These are phyloP conservation scores for Sarocladium oryzae DNA, from an alignment of 2,329 filamentous ascomycete genomes.

Conservation along the genomic window DNA sequence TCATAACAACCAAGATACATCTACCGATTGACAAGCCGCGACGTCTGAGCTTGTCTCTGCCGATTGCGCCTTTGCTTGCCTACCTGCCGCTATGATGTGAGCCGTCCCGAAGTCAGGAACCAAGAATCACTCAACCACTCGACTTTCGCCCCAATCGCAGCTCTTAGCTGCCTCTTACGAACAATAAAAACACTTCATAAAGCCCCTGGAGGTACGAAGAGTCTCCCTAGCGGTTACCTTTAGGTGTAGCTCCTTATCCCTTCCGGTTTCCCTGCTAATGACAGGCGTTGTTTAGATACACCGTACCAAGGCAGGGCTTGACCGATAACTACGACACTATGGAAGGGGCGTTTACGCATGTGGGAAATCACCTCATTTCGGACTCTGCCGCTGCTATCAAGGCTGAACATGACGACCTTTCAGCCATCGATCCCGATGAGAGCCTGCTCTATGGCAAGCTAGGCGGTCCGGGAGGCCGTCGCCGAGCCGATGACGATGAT, in stretches of 20 bases:
- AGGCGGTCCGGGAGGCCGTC: slow-evolving; percentile 53
- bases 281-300: not conserved
- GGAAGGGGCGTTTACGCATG: slow-evolving; percentile 84
- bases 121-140: slow-evolving; percentile 9
- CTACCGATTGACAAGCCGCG: not conserved
- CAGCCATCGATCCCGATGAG: slow-evolving; percentile 69
- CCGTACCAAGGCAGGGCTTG: not conserved
- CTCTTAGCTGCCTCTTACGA: not conserved
- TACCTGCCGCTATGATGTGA: slow-evolving; percentile 14
- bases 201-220: not conserved
- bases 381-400: slow-evolving; percentile 84
- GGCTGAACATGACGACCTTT: slow-evolving; percentile 70
- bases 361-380: slow-evolving; percentile 80
- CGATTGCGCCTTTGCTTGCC: not conserved
- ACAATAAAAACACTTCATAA: not conserved
- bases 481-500: slow-evolving; percentile 80
- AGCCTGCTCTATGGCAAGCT: slow-evolving; percentile 69
- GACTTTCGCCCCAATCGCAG: slow-evolving; percentile 5
- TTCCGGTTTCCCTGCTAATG: no score
- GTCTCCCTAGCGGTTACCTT: no score
- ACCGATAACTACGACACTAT: slow-evolving; percentile 36
- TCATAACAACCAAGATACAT: not conserved
- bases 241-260: no score
- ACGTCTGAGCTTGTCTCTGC: not conserved
- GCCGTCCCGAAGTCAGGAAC: slow-evolving; percentile 7